phyloP scores from a whole-genome alignment of 257 asterid genomes.

The Nicotiana knightiana region DNA sequence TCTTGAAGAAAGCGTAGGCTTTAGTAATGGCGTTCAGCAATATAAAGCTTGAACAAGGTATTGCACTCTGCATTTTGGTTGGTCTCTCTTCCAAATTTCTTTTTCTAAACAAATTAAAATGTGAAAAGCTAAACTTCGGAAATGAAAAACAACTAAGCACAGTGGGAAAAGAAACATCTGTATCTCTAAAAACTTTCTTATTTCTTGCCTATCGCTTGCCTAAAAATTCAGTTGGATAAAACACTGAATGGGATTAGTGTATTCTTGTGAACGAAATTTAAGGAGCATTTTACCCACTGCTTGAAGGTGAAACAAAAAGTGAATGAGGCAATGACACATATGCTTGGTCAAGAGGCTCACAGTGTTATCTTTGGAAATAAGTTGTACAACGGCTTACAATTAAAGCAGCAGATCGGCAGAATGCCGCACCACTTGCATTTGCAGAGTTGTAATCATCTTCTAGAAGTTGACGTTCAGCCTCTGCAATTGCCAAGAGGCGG shows the following conservation, averaged over 20 bases:
- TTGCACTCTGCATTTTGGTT: not conserved
- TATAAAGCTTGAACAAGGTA: not conserved
- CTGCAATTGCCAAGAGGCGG: conserved; percentile 86
- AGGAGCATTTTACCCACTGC: not conserved
- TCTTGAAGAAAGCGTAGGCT: not conserved
- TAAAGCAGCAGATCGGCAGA: conserved; percentile 93
- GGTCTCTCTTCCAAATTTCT: not conserved
- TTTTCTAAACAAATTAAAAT: not conserved
- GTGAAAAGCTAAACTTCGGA: not conserved
- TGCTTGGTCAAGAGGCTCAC: not conserved
- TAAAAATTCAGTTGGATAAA: not conserved
- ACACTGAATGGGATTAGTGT: not conserved
- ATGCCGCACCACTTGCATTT: conserved; percentile 84
- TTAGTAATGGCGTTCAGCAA: not conserved
- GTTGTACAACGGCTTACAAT: conserved; percentile 50
- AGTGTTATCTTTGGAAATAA: not conserved
- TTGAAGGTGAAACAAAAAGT: not conserved
- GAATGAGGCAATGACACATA: not conserved
- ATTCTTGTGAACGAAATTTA: not conserved
- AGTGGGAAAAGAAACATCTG: not conserved
- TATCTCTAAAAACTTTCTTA: not conserved
- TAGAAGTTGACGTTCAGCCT: conserved; percentile 89
- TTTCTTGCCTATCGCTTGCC: not conserved
- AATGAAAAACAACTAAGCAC: not conserved
- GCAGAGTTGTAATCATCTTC: conserved; percentile 78